Percentiles rank a stretch among this genome's conserved stretches.
Evolutionary conservation across 441 rosid species (phyloP).

Genomic region (Theobroma grandiflorum): DNA sequence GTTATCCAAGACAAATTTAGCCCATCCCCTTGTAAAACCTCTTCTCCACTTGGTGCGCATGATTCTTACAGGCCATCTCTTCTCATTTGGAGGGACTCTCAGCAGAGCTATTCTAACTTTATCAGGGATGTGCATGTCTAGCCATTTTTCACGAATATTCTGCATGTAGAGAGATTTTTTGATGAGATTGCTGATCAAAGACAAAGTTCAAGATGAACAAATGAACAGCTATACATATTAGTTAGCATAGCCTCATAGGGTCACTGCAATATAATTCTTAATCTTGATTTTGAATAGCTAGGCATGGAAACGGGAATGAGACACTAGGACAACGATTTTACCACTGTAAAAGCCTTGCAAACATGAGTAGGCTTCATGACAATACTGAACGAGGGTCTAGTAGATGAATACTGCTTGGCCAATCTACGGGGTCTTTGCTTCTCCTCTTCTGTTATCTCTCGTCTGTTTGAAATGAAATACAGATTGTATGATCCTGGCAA

Average conservation of each 20-base stretch:
- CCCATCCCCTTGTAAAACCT: background rate
- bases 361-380: conserved; percentile 16
- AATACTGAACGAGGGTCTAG: background rate
- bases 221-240: background rate
- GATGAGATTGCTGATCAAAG: background rate
- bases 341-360: background rate
- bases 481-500: background rate
- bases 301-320: background rate
- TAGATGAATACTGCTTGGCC: background rate
- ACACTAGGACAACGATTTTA: background rate
- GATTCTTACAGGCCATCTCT: background rate
- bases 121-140: background rate
- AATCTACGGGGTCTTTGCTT: background rate
- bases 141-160: background rate
- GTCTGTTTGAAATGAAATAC: background rate
- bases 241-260: background rate
- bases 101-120: background rate
- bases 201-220: conserved; percentile 7
- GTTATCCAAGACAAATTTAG: conserved; percentile 10
- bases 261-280: background rate
- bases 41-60: background rate
- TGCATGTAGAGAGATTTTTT: background rate
- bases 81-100: background rate
- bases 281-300: background rate
- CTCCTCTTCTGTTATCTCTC: conserved; percentile 4